phyloP scores from a whole-genome alignment of 306 rosid species.

The Urtica urens region DNA sequence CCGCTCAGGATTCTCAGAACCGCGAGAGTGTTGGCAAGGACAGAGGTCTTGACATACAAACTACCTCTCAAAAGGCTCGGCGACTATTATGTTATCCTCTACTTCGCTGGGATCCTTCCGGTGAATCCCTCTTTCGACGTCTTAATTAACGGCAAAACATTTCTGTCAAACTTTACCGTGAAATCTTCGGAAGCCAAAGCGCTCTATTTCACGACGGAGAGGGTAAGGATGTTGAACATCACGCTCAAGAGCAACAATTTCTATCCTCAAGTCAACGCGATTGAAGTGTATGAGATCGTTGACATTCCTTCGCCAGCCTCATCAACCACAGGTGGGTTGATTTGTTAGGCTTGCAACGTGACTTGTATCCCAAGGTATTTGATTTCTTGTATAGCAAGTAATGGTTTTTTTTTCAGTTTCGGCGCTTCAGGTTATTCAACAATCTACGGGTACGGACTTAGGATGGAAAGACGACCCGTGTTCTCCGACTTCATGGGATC shows the following conservation, averaged over 20 bases:
- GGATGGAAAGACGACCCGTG: constrained; percentile 98
- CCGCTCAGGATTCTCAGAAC: constrained; percentile 59
- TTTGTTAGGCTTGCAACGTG: no score
- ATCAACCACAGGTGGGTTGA: constrained; percentile 94
- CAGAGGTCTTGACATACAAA: constrained; percentile 44
- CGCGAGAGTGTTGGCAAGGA: constrained; percentile 57
- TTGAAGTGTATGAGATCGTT: constrained; percentile 72
- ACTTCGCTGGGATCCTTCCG: constrained; percentile 77
- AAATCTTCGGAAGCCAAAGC: constrained; percentile 46
- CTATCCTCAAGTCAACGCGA: constrained; percentile 81
- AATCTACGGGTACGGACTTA: constrained; percentile 63
- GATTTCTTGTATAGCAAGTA: no score
- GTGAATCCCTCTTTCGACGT: constrained; percentile 67
- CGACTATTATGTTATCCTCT: constrained; percentile 73
- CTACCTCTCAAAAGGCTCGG: constrained; percentile 44
- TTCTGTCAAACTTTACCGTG: constrained; percentile 52
- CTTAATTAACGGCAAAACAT: constrained; percentile 45
- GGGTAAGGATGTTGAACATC: constrained; percentile 48
- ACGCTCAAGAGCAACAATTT: constrained; percentile 43
- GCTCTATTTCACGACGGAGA: constrained; percentile 34
- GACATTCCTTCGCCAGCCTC: constrained; percentile 66
- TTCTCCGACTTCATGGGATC: constrained; percentile 67
- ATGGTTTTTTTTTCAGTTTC: constrained; percentile 51
- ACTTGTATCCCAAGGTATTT: no score
- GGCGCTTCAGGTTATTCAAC: constrained; percentile 76